Percentiles rank a stretch among this genome's conserved stretches.
phyloP scores from a whole-genome alignment of 495 filamentous ascomycete genomes.

The Podospora comata region DNA sequence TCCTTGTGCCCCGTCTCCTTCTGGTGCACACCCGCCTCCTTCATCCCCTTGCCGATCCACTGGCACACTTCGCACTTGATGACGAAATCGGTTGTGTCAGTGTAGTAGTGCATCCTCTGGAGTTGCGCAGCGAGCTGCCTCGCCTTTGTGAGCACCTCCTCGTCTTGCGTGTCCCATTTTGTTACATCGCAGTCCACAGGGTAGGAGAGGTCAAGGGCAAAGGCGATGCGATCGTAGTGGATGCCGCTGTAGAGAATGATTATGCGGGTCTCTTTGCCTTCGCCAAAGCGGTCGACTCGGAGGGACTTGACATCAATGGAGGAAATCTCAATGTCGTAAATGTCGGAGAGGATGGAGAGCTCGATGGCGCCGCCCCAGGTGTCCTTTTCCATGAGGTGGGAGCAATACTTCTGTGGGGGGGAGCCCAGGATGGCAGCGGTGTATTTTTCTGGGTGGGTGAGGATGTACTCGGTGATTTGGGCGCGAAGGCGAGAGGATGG shows the following conservation, averaged over 20 bases:
- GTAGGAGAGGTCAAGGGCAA: constrained; percentile 60
- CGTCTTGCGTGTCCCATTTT: constrained; percentile 66
- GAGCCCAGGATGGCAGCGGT: constrained; percentile 72
- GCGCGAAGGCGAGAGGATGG: constrained; percentile 61
- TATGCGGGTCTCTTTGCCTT: constrained; percentile 64
- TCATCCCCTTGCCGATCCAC: constrained; percentile 70
- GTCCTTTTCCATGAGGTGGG: constrained; percentile 75
- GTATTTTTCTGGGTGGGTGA: constrained; percentile 66
- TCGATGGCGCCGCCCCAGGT: constrained; percentile 95
- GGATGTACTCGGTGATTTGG: constrained; percentile 78
- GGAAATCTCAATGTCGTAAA: constrained; percentile 85
- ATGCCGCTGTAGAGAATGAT: constrained; percentile 91
- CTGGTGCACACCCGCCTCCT: constrained; percentile 31
- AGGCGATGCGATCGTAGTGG: constrained; percentile 89
- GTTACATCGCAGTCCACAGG: constrained; percentile 73
- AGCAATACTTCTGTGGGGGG: constrained; percentile 71
- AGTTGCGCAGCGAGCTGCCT: constrained; percentile 64
- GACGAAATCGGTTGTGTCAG: constrained; percentile 80
- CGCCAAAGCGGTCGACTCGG: constrained; percentile 71
- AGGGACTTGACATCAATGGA: constrained; percentile 65
- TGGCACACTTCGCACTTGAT: constrained; percentile 74
- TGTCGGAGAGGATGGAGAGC: constrained; percentile 75
- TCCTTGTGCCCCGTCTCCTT: constrained; percentile 32
- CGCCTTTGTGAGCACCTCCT: constrained; percentile 65
- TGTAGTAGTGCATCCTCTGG: constrained; percentile 77